Evolutionary conservation across 805 yeast species (phyloP).

Genomic region (Ogataea trehalophila): DNA sequence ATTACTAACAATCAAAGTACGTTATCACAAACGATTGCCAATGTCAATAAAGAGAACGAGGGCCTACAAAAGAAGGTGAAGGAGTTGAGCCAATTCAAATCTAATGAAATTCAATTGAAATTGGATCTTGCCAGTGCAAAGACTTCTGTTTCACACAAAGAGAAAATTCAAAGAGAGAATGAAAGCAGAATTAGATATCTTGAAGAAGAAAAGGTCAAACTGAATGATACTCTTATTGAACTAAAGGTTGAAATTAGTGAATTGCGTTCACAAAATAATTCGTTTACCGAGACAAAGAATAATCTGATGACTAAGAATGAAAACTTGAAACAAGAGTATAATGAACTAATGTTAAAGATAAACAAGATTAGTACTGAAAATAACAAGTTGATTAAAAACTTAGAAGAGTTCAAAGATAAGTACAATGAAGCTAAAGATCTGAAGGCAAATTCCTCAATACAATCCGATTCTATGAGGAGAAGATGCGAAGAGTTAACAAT

Average conservation of each 20-base stretch:
- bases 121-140: slow-evolving; percentile 44
- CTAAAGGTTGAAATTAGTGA: slow-evolving; percentile 39
- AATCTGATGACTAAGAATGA: slow-evolving; percentile 40
- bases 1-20: slow-evolving; percentile 27
- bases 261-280: slow-evolving; percentile 32
- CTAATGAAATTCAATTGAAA: slow-evolving; percentile 41
- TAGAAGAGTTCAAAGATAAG: slow-evolving; percentile 37
- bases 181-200: slow-evolving; percentile 33
- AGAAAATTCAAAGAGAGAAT: slow-evolving; percentile 35
- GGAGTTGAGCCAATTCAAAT: slow-evolving; percentile 37
- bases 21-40: slow-evolving; percentile 26
- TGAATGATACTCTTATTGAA: slow-evolving; percentile 35
- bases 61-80: slow-evolving; percentile 19
- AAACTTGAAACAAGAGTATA: slow-evolving; percentile 26
- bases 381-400: slow-evolving; percentile 34
- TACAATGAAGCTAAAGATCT: slow-evolving; percentile 32
- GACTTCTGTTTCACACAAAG: slow-evolving; percentile 41
- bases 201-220: slow-evolving; percentile 35
- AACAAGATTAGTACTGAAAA: slow-evolving; percentile 40
- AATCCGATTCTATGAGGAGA: slow-evolving; percentile 47
- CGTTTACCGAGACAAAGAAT: slow-evolving; percentile 36
- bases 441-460: slow-evolving; percentile 29
- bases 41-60: slow-evolving; percentile 34
- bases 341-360: slow-evolving; percentile 33
- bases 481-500: slow-evolving; percentile 70